Evolutionary conservation across 441 rosid genomes (phyloP).

Genomic region (Melastoma candidum): DNA sequence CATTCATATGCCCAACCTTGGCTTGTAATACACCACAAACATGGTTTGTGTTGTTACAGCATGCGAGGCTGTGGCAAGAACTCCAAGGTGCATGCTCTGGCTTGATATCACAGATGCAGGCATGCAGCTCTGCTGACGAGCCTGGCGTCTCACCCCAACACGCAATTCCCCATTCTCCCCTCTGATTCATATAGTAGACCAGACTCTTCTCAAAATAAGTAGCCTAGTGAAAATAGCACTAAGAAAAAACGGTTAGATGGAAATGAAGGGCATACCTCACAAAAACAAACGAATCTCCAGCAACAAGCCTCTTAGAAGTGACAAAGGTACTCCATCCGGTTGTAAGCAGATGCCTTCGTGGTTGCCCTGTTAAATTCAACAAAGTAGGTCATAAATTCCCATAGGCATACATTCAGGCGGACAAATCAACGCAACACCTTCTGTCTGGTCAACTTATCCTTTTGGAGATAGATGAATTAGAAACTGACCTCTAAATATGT

Average conservation of each 20-base stretch:
- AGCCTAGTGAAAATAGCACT: background rate
- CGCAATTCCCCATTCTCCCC: conserved; percentile 48
- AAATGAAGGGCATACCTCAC: conserved; percentile 30
- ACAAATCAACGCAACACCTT: background rate
- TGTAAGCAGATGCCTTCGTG: conserved; percentile 61
- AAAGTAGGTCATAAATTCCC: conserved; percentile 1
- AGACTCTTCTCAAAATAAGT: conserved; percentile 1
- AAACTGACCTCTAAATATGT: conserved; percentile 15
- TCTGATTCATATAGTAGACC: conserved; percentile 21
- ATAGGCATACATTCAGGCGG: background rate
- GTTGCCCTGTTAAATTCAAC: conserved; percentile 39
- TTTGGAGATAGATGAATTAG: no score
- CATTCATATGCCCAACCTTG: conserved; percentile 28
- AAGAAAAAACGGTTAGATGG: background rate
- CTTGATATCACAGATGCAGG: conserved; percentile 67
- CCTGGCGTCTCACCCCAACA: conserved; percentile 50
- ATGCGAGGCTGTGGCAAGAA: conserved; percentile 66
- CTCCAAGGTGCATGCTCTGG: conserved; percentile 70
- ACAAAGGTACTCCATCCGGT: conserved; percentile 76
- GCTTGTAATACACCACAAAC: conserved; percentile 57
- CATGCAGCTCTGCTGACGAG: conserved; percentile 47
- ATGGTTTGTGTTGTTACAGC: conserved; percentile 39
- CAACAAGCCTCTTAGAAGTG: conserved; percentile 53
- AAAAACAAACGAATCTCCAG: conserved; percentile 59
- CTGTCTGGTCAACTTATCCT: background rate